phyloP scores from a whole-genome alignment of 164 flowering plant genomes.

The Nymphaea thermarum region DNA sequence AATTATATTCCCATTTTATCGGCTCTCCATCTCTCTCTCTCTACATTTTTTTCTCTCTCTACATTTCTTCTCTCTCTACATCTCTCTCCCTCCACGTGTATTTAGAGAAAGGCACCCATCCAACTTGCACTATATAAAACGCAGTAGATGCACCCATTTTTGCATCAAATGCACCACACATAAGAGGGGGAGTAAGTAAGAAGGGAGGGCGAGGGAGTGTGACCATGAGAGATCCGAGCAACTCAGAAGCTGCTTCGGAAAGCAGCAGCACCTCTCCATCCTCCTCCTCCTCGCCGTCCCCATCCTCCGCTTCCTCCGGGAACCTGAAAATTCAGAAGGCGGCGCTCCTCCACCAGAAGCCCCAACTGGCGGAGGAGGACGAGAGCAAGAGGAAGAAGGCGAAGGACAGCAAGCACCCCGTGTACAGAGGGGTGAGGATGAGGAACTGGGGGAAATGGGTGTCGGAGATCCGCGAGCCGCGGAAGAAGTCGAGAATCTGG shows the following conservation, averaged over 20 bases:
- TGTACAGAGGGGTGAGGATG: slow-evolving; percentile 71
- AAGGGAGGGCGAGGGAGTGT: too few relatives aligned
- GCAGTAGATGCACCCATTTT: background rate
- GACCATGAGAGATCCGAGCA: slow-evolving; percentile 7
- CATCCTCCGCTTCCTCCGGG: background rate
- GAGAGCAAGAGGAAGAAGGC: slow-evolving; percentile 4
- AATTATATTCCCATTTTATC: too few relatives aligned
- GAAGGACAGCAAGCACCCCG: slow-evolving; percentile 41
- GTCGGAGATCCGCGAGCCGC: slow-evolving; percentile 81
- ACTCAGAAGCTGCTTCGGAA: slow-evolving; percentile 26
- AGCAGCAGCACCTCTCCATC: slow-evolving; percentile 18
- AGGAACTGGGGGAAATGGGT: slow-evolving; percentile 92
- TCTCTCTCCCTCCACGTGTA: background rate
- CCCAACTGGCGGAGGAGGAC: background rate
- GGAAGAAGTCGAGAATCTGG: slow-evolving; percentile 86
- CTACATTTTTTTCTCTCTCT: background rate
- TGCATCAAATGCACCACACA: background rate
- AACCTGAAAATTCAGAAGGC: background rate
- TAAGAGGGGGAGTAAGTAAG: background rate
- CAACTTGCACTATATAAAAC: background rate
- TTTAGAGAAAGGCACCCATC: background rate
- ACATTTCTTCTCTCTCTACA: background rate
- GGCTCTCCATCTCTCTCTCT: background rate
- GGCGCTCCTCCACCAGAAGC: background rate
- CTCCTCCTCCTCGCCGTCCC: slow-evolving; percentile 6